Evolutionary conservation across 176 grass and related monocot species (phyloP).

Genomic region (Cenchrus fungigraminus): DNA sequence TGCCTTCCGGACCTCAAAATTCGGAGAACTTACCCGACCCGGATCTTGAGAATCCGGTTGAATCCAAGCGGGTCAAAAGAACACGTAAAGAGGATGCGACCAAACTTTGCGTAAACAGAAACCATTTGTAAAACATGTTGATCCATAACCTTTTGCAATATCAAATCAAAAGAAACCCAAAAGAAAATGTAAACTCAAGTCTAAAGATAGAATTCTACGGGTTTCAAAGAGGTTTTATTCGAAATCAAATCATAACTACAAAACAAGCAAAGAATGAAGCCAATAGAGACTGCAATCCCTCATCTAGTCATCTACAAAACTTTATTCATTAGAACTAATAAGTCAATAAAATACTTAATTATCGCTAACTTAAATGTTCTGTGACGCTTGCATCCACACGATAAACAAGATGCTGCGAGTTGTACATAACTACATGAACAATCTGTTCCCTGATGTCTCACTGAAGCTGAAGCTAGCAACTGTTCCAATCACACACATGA

Average conservation of each 20-base stretch:
- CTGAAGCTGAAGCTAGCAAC: background rate
- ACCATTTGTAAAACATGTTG: too few species aligned
- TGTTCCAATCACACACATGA: slow-evolving; percentile 4
- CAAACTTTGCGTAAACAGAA: too few species aligned
- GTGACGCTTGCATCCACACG: background rate
- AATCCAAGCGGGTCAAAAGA: too few species aligned
- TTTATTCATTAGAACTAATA: background rate
- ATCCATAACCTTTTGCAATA: background rate
- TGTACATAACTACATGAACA: slow-evolving; percentile 34
- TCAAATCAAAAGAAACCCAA: background rate
- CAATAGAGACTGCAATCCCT: background rate
- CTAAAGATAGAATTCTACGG: too few species aligned
- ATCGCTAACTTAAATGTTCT: slow-evolving; percentile 5
- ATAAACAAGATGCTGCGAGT: slow-evolving; percentile 12
- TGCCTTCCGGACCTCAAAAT: too few species aligned
- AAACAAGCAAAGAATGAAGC: background rate
- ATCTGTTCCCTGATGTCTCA: slow-evolving; percentile 6
- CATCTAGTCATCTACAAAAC: background rate
- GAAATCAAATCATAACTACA: background rate
- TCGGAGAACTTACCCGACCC: too few species aligned
- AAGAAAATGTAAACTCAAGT: background rate
- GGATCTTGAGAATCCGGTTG: too few species aligned
- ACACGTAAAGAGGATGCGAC: too few species aligned
- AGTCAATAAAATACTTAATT: background rate
- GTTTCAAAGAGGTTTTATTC: background rate